These are phyloP conservation scores for Lachnum nothofagi DNA, from an alignment of 2,329 filamentous ascomycete species.

Conservation along the genomic window DNA sequence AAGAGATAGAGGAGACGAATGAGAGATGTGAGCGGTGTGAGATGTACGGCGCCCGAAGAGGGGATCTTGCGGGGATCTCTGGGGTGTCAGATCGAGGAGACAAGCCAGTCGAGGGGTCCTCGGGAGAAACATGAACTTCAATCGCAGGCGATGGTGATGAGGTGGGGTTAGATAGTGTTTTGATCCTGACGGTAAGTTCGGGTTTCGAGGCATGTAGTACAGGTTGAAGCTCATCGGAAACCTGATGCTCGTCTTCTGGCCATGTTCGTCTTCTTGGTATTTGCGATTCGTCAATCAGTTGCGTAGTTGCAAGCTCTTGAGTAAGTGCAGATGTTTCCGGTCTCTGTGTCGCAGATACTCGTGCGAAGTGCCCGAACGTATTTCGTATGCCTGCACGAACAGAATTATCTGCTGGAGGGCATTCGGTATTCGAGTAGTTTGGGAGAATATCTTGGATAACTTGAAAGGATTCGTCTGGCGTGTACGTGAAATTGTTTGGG, in stretches of 20 bases:
- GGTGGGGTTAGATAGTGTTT: not conserved
- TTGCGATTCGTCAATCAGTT: not conserved
- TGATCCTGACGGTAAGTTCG: not conserved
- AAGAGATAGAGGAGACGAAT: conserved; percentile 1
- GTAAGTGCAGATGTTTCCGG: not conserved
- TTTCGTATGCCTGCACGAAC: not conserved
- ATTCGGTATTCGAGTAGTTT: not conserved
- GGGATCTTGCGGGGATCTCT: not conserved
- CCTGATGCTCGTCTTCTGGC: not conserved
- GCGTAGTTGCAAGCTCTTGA: not conserved
- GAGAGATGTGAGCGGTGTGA: not conserved
- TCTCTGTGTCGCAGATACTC: not conserved
- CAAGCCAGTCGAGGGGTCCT: not conserved
- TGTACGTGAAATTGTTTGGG: not conserved
- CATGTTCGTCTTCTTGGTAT: not conserved
- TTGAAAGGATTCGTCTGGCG: not conserved
- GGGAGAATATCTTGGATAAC: not conserved
- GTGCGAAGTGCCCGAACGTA: conserved; percentile 6
- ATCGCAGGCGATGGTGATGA: not conserved
- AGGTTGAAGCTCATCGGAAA: not conserved
- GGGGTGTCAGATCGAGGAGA: not conserved
- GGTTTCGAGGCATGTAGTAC: not conserved
- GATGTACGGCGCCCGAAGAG: not conserved
- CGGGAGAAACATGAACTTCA: not conserved
- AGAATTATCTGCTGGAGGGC: not conserved